Conservation (phyloP, 2,329 filamentous ascomycete genomes). For the Aspergillus persii region DNA sequence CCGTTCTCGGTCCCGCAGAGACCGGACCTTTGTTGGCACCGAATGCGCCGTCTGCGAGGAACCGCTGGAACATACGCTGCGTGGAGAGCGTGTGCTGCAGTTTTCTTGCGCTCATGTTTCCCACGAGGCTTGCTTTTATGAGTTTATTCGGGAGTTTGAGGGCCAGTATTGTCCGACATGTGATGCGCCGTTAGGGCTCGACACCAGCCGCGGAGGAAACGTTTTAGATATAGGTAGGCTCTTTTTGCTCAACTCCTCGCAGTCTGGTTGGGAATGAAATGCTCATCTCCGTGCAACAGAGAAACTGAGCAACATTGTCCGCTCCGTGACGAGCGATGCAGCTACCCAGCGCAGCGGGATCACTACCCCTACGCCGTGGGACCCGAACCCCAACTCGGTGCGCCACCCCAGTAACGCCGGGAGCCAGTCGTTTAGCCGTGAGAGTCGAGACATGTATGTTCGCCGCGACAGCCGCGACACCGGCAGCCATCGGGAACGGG, state of each 20-base stretch:
- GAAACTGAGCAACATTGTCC: constrained; percentile 91
- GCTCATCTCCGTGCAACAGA: constrained; percentile 54
- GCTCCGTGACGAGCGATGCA: constrained; percentile 71
- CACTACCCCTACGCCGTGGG: constrained; percentile 64
- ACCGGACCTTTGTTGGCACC: constrained; percentile 91
- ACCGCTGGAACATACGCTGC: constrained; percentile 89
- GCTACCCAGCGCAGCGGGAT: constrained; percentile 48
- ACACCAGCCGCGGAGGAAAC: constrained; percentile 90
- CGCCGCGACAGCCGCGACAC: constrained; percentile 44
- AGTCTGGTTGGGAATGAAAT: neutral
- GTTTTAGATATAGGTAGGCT: constrained; percentile 80
- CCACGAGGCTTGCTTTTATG: constrained; percentile 97
- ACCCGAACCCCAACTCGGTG: constrained; percentile 33
- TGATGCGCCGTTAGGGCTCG: constrained; percentile 84
- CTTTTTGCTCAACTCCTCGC: neutral
- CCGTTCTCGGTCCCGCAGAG: constrained; percentile 73
- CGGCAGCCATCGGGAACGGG: constrained; percentile 33
- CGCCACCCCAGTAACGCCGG: constrained; percentile 34
- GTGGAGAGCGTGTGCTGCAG: constrained; percentile 89
- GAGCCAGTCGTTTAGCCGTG: constrained; percentile 23
- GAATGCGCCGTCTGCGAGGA: constrained; percentile 97
- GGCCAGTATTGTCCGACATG: constrained; percentile 93
- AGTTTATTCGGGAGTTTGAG: constrained; percentile 93
- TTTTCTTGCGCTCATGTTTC: constrained; percentile 97
- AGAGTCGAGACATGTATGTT: constrained; percentile 26